Evolutionary conservation across 768 basidiomycete genomes (phyloP).

Genomic region (Boletus speciosus): DNA sequence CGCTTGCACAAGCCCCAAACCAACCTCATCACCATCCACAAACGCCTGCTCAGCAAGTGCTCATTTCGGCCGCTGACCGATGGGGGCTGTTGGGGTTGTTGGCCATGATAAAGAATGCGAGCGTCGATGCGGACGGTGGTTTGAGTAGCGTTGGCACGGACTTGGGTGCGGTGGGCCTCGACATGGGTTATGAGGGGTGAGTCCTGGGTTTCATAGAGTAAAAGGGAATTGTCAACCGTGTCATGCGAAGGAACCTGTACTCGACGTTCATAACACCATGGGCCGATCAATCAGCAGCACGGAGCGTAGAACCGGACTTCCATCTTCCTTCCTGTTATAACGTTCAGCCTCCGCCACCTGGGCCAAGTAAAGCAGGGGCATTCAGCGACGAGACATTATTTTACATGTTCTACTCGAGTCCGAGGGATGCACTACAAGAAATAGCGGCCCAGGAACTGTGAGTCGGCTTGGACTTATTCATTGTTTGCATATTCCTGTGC

Average conservation of each 20-base stretch:
- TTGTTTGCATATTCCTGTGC: conserved; percentile 7
- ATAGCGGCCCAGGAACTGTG: conserved; percentile 94
- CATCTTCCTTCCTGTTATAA: conserved; percentile 90
- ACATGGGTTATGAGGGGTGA: conserved; percentile 82
- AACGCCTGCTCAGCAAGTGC: conserved; percentile 90
- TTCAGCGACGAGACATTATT: conserved; percentile 97
- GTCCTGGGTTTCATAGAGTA: conserved; percentile 33
- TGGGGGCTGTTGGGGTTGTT: conserved; percentile 90
- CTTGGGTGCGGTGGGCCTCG: conserved; percentile 86
- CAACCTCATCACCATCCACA: conserved; percentile 58
- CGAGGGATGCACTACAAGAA: conserved; percentile 90
- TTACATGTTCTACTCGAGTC: conserved; percentile 96
- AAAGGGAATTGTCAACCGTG: conserved; percentile 18
- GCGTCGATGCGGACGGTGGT: conserved; percentile 71
- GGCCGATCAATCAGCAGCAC: conserved; percentile 85
- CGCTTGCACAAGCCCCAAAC: conserved; percentile 29
- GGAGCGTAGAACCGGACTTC: conserved; percentile 87
- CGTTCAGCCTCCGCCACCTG: conserved; percentile 83
- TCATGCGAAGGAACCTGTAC: conserved; percentile 61
- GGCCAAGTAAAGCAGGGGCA: conserved; percentile 71
- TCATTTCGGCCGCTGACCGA: conserved; percentile 88
- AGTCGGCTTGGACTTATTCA: conserved; percentile 34
- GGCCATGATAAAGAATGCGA: conserved; percentile 80
- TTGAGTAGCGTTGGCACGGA: conserved; percentile 87
- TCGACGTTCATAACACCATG: conserved; percentile 95